Percentiles rank a stretch among this genome's conserved stretches.
These are phyloP conservation scores for Lotus japonicus DNA, from an alignment of 306 rosid species.

Conservation along the genomic window DNA sequence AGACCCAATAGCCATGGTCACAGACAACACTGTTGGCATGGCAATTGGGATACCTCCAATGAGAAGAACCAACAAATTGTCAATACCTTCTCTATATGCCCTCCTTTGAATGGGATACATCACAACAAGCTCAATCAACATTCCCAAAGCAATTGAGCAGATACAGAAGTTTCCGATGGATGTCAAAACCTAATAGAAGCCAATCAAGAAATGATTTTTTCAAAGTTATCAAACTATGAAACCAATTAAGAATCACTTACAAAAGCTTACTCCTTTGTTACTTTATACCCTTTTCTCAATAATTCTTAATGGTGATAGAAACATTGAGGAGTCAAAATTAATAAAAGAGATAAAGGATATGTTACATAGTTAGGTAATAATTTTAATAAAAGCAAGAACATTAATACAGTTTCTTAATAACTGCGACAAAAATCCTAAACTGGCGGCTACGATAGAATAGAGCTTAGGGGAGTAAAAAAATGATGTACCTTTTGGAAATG, in stretches of 20 bases:
- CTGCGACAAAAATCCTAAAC: too few relatives aligned
- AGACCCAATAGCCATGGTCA: slow-evolving; percentile 94
- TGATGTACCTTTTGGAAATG: slow-evolving; percentile 80
- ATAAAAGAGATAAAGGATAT: too few relatives aligned
- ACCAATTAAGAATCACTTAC: not conserved
- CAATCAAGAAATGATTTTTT: slow-evolving; percentile 10
- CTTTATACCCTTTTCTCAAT: too few relatives aligned
- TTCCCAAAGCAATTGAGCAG: slow-evolving; percentile 77
- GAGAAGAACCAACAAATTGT: slow-evolving; percentile 82
- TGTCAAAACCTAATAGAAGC: slow-evolving; percentile 66
- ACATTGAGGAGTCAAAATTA: too few relatives aligned
- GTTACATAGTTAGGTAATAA: too few relatives aligned
- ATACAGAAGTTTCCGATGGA: slow-evolving; percentile 90
- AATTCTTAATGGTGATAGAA: too few relatives aligned
- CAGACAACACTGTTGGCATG: slow-evolving; percentile 93
- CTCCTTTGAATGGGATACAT: slow-evolving; percentile 71
- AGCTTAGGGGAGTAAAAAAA: not conserved
- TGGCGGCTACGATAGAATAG: too few relatives aligned
- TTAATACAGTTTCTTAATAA: too few relatives aligned
- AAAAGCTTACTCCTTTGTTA: too few relatives aligned
- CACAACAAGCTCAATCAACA: slow-evolving; percentile 78
- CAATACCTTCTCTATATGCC: slow-evolving; percentile 82
- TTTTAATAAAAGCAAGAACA: too few relatives aligned
- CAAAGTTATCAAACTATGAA: not conserved
- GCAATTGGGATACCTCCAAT: slow-evolving; percentile 97